Conservation (phyloP, 2,329 filamentous ascomycete species). For the Botrytis fabae region DNA sequence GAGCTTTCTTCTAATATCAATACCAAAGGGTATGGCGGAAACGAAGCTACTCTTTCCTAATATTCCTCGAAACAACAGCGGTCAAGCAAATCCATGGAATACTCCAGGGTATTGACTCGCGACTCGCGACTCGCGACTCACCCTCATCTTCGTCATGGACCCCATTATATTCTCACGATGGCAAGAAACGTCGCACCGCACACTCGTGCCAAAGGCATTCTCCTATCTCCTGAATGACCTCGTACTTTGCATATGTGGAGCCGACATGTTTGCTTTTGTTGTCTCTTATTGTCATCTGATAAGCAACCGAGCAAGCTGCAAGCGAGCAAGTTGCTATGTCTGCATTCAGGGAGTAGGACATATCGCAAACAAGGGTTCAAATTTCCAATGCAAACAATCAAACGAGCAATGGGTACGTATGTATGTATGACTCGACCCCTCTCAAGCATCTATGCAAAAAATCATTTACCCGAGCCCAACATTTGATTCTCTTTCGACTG, state of each 20-base stretch:
- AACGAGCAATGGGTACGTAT: conserved; percentile 12
- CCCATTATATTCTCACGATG: background rate
- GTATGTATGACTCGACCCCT: conserved; percentile 4
- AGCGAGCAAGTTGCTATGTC: background rate
- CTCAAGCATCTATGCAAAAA: background rate
- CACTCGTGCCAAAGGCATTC: background rate
- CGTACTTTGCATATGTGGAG: conserved; percentile 10
- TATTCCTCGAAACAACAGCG: background rate
- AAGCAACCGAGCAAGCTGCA: background rate
- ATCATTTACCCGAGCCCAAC: background rate
- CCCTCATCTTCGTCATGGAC: background rate
- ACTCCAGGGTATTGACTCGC: background rate
- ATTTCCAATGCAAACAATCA: background rate
- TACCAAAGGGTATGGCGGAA: background rate
- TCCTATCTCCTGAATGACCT: background rate
- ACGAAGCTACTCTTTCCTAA: background rate
- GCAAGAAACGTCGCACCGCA: background rate
- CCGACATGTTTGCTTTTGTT: background rate
- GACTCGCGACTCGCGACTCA: background rate
- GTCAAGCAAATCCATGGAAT: background rate
- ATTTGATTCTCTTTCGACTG: background rate
- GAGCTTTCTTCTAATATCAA: background rate
- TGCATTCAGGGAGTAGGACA: background rate
- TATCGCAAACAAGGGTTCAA: background rate
- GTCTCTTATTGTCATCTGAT: background rate